Base-by-base conservation (phyloP, 2,329 filamentous ascomycete genomes). In the Bipolaris oryzae region DNA sequence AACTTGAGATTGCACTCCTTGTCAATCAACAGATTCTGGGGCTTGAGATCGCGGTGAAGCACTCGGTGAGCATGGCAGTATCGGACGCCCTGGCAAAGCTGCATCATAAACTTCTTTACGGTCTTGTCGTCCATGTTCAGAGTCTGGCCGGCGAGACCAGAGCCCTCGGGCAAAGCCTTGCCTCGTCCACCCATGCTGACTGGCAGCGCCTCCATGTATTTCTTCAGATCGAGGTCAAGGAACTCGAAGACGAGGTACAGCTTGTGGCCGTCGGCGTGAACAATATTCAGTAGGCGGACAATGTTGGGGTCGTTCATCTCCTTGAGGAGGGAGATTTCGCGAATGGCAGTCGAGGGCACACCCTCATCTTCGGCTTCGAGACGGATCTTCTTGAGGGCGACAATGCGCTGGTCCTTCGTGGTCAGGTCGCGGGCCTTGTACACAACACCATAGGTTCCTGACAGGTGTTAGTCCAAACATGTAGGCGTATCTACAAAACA, bases 291-390 rank as follows among this genome's bases (percentile, higher is more conserved):
- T 41, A 96, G 86, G 62, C 87, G 87, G 58, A 96, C 90, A 70
- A 96, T 95, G 78, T 94, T 96, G 60, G 90, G 89, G 76, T 96
- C 90, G 74, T 89, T 89, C 91, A 96, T 93, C 79, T 96, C 92
- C 78, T 96, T 96, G 70, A 96, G 87, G 41, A 96, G 85, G 23
- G 91, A 96, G 72, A 96, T 96, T 77, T 96, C 92, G 70, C 92
- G 92, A 72, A 96, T 96, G 65, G 92, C 93, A 3, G 92, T 96
- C 71, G 89, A 93, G 2, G 92, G 93, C 16, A 96, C 92, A 66
- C 92, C 92, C 76, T 96, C 93, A 80, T 96, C 92, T 81, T 96
- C 93, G 61, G 92, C 92, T 74, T 96, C 93, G 69, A 96, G 89
- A 62, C 92, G 90, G 71, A 96, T 96, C 82, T 96, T 96, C 84